phyloP scores from a whole-genome alignment of 1,284 basidiomycete species.

The Ceratobasidium sp. region DNA sequence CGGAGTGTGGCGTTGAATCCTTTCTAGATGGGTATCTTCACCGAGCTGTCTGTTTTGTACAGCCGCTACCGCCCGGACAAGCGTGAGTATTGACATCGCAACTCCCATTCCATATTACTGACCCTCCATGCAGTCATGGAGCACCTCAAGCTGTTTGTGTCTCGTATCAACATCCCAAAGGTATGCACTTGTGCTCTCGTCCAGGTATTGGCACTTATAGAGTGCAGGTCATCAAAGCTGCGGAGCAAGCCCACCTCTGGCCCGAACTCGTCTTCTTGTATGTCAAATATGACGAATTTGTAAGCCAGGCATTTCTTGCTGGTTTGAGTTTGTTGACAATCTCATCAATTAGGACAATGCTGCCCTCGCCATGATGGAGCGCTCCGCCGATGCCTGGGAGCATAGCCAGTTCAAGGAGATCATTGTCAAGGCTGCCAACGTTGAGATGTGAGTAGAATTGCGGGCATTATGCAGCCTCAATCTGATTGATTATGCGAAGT shows the following conservation, averaged over 20 bases:
- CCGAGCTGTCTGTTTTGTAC: constrained; percentile 92
- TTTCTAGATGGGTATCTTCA: constrained; percentile 83
- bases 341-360: constrained; percentile 75
- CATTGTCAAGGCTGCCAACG: constrained; percentile 92
- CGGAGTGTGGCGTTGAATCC: background rate
- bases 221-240: constrained; percentile 85
- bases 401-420: constrained; percentile 99
- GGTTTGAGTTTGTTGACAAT: background rate
- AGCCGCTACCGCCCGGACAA: constrained; percentile 97
- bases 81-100: constrained; percentile 58
- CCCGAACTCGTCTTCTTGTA: constrained; percentile 98
- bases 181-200: constrained; percentile 43
- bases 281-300: constrained; percentile 96
- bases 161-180: constrained; percentile 94
- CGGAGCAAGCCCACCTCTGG: constrained; percentile 98
- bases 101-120: constrained; percentile 17
- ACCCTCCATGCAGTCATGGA: constrained; percentile 82
- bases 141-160: constrained; percentile 96
- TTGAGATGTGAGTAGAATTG: constrained; percentile 79
- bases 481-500: constrained; percentile 50
- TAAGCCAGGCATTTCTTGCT: constrained; percentile 50
- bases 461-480: constrained; percentile 16
- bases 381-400: constrained; percentile 96
- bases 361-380: constrained; percentile 97
- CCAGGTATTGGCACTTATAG: constrained; percentile 37